Conservation (phyloP, 1,139 yeast species). For the Geotrichum aggregatum region DNA sequence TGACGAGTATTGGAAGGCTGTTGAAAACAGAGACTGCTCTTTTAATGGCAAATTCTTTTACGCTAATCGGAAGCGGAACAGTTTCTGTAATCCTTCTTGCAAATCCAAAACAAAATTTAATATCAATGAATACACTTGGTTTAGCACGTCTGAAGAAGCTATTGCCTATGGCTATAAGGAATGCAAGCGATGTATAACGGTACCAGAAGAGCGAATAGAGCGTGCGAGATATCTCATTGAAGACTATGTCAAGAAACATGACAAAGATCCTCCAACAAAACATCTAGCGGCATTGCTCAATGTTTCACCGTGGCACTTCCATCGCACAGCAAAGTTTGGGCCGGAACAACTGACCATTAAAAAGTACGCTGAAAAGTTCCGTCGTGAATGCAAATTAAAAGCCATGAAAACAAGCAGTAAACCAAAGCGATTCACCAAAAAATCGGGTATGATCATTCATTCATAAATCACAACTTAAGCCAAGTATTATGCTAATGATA, state of each 20-base stretch:
- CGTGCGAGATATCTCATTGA: background rate
- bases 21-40: background rate
- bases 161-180: background rate
- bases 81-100: background rate
- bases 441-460: no score
- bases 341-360: no score
- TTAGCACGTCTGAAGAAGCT: background rate
- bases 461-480: no score
- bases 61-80: background rate
- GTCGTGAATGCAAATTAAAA: no score
- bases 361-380: no score
- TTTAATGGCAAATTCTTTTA: background rate
- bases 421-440: no score
- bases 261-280: background rate
- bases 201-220: background rate
- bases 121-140: background rate
- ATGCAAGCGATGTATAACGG: background rate
- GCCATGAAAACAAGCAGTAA: no score
- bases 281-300: background rate
- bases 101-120: background rate
- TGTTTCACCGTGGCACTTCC: no score
- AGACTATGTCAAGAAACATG: background rate
- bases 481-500: no score
- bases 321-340: no score
- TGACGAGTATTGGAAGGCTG: background rate